Percentiles rank a stretch among this genome's conserved stretches.
Evolutionary conservation across 148 eudicot genomes (phyloP).

Genomic region (Rhododendron williamsianum): DNA sequence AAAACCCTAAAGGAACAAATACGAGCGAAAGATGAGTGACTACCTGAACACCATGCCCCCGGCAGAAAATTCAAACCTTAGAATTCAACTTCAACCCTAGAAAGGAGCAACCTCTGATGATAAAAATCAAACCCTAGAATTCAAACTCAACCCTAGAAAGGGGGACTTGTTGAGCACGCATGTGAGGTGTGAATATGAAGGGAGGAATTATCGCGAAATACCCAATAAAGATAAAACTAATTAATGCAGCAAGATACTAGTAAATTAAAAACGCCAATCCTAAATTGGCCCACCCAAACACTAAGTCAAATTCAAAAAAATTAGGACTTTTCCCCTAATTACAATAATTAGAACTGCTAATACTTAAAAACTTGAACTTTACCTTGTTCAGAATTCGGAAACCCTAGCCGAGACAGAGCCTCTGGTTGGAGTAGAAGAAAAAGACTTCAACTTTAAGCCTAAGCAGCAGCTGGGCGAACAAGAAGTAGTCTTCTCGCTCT

Average conservation of each 20-base stretch:
- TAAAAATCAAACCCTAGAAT: background rate
- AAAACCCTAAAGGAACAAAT: background rate
- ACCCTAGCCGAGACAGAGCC: conserved; percentile 4
- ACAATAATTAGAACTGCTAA: background rate
- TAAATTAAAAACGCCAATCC: background rate
- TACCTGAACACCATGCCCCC: background rate
- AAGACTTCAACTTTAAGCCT: background rate
- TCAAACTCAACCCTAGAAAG: background rate
- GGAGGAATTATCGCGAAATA: background rate
- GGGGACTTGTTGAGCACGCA: background rate
- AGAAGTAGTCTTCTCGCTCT: background rate
- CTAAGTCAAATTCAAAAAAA: background rate
- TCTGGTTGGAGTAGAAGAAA: background rate
- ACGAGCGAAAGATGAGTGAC: background rate
- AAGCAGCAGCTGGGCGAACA: conserved; percentile 10
- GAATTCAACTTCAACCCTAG: conserved; percentile 3
- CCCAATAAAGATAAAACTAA: conserved; percentile 8
- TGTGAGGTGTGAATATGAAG: background rate
- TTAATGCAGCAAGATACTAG: conserved; percentile 5
- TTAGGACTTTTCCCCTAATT: background rate
- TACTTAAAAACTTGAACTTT: background rate
- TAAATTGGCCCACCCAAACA: background rate
- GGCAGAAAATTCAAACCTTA: conserved; percentile 8
- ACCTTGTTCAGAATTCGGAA: background rate
- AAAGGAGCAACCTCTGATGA: background rate